phyloP scores from a whole-genome alignment of 441 rosid species.

The Arabidopsis lyrata region DNA sequence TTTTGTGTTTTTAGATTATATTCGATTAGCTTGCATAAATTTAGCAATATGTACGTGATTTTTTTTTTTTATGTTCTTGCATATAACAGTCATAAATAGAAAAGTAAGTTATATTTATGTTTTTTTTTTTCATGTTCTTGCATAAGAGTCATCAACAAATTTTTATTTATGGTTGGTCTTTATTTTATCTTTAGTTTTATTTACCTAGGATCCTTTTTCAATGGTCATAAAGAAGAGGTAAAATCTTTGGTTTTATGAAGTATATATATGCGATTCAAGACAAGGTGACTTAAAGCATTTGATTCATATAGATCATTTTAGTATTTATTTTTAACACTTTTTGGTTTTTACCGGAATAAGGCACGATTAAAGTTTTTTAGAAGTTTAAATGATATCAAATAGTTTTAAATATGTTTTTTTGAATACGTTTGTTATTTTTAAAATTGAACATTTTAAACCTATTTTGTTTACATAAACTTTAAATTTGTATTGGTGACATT shows the following conservation, averaged over 20 bases:
- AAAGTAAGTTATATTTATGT: too few species aligned
- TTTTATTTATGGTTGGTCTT: not conserved
- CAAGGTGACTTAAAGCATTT: too few species aligned
- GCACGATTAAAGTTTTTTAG: too few species aligned
- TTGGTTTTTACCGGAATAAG: not conserved
- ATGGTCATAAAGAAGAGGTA: too few species aligned
- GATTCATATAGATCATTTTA: not conserved
- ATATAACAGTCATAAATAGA: too few species aligned
- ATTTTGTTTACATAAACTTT: not conserved
- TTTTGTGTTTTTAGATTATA: not conserved
- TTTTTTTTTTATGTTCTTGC: slow-evolving; percentile 1
- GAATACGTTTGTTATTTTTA: not conserved
- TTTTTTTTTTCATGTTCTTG: too few species aligned
- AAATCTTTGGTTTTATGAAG: too few species aligned
- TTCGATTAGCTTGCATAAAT: not conserved
- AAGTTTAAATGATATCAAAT: not conserved
- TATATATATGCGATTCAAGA: too few species aligned
- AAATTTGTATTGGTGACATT: not conserved
- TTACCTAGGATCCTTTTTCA: not conserved
- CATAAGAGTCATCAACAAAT: too few species aligned
- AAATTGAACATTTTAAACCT: not conserved
- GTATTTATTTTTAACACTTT: not conserved
- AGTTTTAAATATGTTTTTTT: not conserved
- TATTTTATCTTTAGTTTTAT: not conserved
- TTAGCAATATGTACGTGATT: not conserved